Base-by-base conservation (phyloP, 192 early-diverging fungal species). In the Gaertneriomyces semiglobifer region DNA sequence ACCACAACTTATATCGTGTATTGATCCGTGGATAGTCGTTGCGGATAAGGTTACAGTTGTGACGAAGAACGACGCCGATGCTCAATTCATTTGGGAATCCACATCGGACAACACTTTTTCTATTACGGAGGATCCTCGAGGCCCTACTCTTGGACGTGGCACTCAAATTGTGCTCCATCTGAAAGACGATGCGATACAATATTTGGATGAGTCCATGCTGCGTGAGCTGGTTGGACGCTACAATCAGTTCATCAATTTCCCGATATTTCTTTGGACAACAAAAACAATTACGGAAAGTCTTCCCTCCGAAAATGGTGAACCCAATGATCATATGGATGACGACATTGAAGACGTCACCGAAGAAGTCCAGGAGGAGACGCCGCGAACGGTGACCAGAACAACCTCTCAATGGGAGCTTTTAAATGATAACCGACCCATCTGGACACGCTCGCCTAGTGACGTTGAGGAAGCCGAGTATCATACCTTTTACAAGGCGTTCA, bases 201-300 rank as follows among this genome's bases (percentile, higher is more conserved):
- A 88, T 71, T 79, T 99, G 39, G 84, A 93, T 6, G 79, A 89
- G 47, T 57, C 64, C 9, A 82, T 60, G 53, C 82, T 99, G 47
- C 71, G 86, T 44, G 73, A 73, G 9, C 78, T 97, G 5, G 86
- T 97, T 58, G 72, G 83, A 52, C 93, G 90, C 73, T 94, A 98
- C 82, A 93, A 90, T 64, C 91, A 97, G 77, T 98, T 96, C 79
- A 95, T 98, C 73, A 95, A 89, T 50, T 99, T 98, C 81, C 94
- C 94, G n/a, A 98, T 99, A 75, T 90, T 88, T 63, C 62, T 95
- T 38, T 91, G 89, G 81, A 65, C 81, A 12, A 74, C 70, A 4
- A 81, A 82, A 59, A 82, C 84, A 44, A 83, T 87, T 69, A 79
- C 77, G 2, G 78, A 90, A 46, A 79, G 85, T 40, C 65, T 81